phyloP scores from a whole-genome alignment of 345 rosid species.

The Euclidium syriacum region DNA sequence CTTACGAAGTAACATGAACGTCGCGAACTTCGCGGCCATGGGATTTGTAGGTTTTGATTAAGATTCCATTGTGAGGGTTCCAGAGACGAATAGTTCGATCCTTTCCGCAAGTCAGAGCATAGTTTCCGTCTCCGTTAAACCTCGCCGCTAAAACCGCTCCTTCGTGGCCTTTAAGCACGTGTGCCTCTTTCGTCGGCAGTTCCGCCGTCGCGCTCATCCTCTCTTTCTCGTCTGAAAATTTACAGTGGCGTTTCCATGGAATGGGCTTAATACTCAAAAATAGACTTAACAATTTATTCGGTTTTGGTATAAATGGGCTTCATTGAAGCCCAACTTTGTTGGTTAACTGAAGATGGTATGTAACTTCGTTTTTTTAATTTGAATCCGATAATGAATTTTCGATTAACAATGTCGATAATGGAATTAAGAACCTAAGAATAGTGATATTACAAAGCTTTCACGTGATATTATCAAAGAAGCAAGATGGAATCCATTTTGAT shows the following conservation, averaged over 20 bases:
- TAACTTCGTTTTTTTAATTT: too few species aligned
- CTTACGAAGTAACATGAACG: conserved; percentile 85
- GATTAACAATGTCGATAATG: too few species aligned
- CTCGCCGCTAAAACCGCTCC: conserved; percentile 84
- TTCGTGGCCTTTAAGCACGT: conserved; percentile 69
- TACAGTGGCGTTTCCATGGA: background rate
- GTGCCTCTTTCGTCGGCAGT: conserved; percentile 58
- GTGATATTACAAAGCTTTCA: too few species aligned
- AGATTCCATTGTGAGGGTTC: conserved; percentile 97
- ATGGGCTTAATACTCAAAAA: conserved; percentile 5
- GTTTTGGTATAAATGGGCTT: background rate
- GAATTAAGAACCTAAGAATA: too few species aligned
- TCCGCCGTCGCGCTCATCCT: conserved; percentile 46
- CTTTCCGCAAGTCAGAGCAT: conserved; percentile 88
- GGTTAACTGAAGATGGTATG: background rate
- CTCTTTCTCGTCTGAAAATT: conserved; percentile 13
- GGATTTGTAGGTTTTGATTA: conserved; percentile 91
- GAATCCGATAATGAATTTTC: too few species aligned
- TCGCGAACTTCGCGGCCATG: conserved; percentile 98
- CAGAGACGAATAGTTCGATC: conserved; percentile 97
- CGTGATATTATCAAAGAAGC: too few species aligned
- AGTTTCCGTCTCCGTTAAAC: conserved; percentile 89
- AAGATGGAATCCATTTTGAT: too few species aligned
- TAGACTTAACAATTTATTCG: background rate
- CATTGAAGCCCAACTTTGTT: background rate